Evolutionary conservation across 2,329 filamentous ascomycete genomes (phyloP).

Genomic region (Botryotinia narcissicola): DNA sequence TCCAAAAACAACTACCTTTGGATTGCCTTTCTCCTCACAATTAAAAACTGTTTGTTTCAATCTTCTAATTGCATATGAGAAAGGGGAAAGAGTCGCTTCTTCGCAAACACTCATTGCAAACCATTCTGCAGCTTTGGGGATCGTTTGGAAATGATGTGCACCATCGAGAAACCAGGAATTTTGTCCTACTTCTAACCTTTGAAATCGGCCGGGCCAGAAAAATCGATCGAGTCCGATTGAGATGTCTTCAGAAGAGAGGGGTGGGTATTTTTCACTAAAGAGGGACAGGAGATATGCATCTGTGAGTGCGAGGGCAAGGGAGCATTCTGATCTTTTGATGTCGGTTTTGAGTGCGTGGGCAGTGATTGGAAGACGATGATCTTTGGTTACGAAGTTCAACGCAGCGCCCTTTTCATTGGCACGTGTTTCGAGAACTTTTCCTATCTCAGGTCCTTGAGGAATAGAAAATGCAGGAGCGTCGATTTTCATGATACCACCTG

Average conservation of each 20-base stretch:
- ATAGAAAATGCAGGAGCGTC: constrained; percentile 58
- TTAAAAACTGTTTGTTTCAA: neutral
- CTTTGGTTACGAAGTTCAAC: constrained; percentile 32
- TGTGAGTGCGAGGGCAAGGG: constrained; percentile 50
- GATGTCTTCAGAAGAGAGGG: constrained; percentile 58
- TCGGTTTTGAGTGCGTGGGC: constrained; percentile 44
- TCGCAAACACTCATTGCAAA: constrained; percentile 51
- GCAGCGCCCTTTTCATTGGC: constrained; percentile 50
- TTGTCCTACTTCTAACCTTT: constrained; percentile 50
- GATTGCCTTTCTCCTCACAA: neutral
- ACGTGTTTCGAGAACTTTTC: constrained; percentile 47
- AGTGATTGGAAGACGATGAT: constrained; percentile 25
- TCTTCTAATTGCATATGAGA: constrained; percentile 13
- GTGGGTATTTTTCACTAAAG: constrained; percentile 35
- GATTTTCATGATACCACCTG: constrained; percentile 65
- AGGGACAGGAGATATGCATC: constrained; percentile 41
- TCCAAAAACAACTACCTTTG: constrained; percentile 25
- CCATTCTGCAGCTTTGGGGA: constrained; percentile 77
- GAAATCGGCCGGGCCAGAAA: constrained; percentile 76
- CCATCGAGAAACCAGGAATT: constrained; percentile 33
- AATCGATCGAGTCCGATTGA: constrained; percentile 66
- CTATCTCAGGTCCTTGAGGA: constrained; percentile 48
- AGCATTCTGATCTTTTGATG: constrained; percentile 57
- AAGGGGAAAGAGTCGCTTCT: constrained; percentile 36
- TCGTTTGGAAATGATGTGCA: constrained; percentile 62